Base-by-base conservation (phyloP, 139 green algal genomes). In the Coelastrella sp. region DNA sequence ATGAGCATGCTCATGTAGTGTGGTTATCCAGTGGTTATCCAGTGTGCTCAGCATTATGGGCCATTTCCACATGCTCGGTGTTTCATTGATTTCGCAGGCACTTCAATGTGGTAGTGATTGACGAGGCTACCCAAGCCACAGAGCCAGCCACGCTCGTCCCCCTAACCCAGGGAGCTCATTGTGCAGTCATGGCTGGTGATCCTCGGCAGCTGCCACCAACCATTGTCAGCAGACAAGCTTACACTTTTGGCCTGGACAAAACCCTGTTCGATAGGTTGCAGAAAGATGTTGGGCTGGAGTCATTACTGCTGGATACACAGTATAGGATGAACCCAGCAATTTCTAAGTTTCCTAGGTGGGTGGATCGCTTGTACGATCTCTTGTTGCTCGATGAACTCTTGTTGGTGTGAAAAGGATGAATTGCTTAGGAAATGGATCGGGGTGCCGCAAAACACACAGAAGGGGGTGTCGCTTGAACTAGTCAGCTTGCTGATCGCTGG, bases 121-220 rank as follows among this genome's bases (percentile, higher is more conserved):
- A 99, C 84, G 98, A 99, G 88, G 98, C 98, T 60, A 97, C 94
- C 14, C 98, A 99, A 93, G 95, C 97, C 57, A 99, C 97, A 7
- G 97, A 99, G 92, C 96, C 98, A 3, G 92, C 94, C 3, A 95
- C 93, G 22, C 92, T 99, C 13, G 96, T 99, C 32, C 94, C 98
- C 0, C 94, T 99, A 65, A 92, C 96, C 10, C 93, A 85, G 61
- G 97, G 97, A 3, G 95, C 96, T 3, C 89, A 98, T 85, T 97
- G 94, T 73, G 95, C 96, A 5, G 95, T 99, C 3, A 93, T 99
- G 92, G 97, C 98, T 20, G 98, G 98, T 5, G 98, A 99, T 90
- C 97, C 96, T 0, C 79, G 91, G 32, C 97, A 99, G 94, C 94
- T 99, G 85, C 97, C 97, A 11, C 97, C 97, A 16, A 99, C 97